These are phyloP conservation scores for Pouteria glomerata DNA, from an alignment of 148 eudicot species.

Conservation along the genomic window DNA sequence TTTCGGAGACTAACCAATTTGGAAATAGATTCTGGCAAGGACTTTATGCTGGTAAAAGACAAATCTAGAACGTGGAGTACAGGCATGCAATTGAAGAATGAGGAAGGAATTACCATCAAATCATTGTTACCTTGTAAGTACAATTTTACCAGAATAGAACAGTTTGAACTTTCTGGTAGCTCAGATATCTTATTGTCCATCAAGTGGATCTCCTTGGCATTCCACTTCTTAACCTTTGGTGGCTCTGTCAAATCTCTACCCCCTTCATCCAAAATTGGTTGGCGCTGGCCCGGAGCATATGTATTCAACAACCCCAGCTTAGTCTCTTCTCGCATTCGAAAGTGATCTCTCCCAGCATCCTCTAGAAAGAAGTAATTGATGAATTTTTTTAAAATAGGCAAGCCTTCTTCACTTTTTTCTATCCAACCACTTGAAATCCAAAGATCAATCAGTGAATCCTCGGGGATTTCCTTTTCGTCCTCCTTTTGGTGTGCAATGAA, in stretches of 20 bases:
- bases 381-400: not conserved
- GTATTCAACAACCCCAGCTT: not conserved
- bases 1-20: not conserved
- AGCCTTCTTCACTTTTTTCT: not conserved
- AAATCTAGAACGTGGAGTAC: constrained; percentile 5
- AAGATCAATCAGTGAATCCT: not conserved
- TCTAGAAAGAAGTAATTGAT: not conserved
- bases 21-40: constrained; percentile 11
- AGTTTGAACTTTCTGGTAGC: not conserved
- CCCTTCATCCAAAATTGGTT: too few relatives aligned
- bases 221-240: too few relatives aligned
- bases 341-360: not conserved
- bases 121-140: not conserved
- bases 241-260: too few relatives aligned
- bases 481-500: not conserved
- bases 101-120: constrained; percentile 5
- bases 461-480: not conserved
- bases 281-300: not conserved
- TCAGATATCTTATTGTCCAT: not conserved
- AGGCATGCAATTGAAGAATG: constrained; percentile 2
- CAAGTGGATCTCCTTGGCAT: too few relatives aligned
- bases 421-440: not conserved
- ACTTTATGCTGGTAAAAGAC: constrained; percentile 6
- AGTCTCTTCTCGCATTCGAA: not conserved
- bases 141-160: not conserved